phyloP scores from a whole-genome alignment of 164 flowering plant genomes.

The Nymphaea thermarum region DNA sequence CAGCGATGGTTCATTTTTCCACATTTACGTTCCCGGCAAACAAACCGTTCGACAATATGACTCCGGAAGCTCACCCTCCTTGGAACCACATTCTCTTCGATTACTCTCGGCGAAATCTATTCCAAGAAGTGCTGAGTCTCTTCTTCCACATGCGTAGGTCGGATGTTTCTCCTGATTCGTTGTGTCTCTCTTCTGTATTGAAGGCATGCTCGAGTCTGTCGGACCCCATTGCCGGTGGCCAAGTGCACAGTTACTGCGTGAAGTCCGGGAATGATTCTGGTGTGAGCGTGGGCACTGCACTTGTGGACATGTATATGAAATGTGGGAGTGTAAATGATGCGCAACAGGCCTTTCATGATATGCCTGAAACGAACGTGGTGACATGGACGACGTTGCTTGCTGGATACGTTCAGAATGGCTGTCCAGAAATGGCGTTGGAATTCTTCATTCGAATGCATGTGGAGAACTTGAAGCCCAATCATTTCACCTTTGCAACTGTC shows the following conservation, averaged over 20 bases:
- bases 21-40: constrained; percentile 8
- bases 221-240: constrained; percentile 36
- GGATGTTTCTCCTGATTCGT: constrained; percentile 28
- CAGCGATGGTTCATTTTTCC: background rate
- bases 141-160: constrained; percentile 28
- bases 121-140: constrained; percentile 34
- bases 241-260: constrained; percentile 42
- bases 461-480: constrained; percentile 57
- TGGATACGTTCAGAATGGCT: constrained; percentile 46
- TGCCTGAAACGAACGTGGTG: constrained; percentile 66
- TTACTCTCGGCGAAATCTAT: constrained; percentile 25
- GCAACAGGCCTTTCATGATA: constrained; percentile 41
- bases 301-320: constrained; percentile 81
- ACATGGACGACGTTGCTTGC: constrained; percentile 81
- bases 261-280: constrained; percentile 44
- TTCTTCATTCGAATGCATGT: constrained; percentile 36
- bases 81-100: constrained; percentile 38
- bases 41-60: constrained; percentile 35
- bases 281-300: constrained; percentile 74
- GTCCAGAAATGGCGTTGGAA: constrained; percentile 24
- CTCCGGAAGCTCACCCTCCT: constrained; percentile 13
- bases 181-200: constrained; percentile 42
- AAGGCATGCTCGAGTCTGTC: constrained; percentile 47
- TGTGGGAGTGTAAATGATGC: constrained; percentile 34
- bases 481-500: constrained; percentile 54